Base-by-base conservation (phyloP, 805 yeast genomes). In the Millerozyma miso region DNA sequence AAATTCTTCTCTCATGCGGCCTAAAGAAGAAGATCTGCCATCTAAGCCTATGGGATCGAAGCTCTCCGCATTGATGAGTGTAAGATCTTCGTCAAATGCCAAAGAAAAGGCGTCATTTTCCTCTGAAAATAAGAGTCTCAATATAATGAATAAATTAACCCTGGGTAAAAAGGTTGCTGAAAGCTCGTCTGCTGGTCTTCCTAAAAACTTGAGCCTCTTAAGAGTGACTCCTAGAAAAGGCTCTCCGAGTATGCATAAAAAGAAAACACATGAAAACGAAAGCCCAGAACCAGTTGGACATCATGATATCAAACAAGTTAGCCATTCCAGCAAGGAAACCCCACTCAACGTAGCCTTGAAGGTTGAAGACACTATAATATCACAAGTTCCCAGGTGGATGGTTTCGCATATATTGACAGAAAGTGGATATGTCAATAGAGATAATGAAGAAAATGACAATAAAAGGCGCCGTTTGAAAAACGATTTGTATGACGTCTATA, bases 51-150 rank as follows among this genome's bases (percentile, higher is more conserved):
- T 33, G 16, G 34, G 41, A 16, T 42, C 45, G 12, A 76, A 74
- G 49, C 55, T 77, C 38, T 73, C 77, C 33, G 65, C 65, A 26
- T 59, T 78, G 51, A 80, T 80, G n/a, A 69, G 67, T 49, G 62
- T 67, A 35, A 63, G 73, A 44, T 49, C 49, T 32, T 37, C 39
- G n/a, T 35, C 10, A n/a, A 37, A 16, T n/a, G 38, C 39, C 14
- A 34, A 38, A 31, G 20, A 32, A 8, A 13, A 31, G 34, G 18
- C 34, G 19, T 16, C 23, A 37, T 29, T 3, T 12, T 20, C 32
- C 19, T 19, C 32, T 18, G 44, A 14, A 1, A 51, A 48, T 35
- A 49, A 44, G 16, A 47, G 51, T 33, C 48, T 52, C 19, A 56
- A 51, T 26, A 58, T 55, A 33, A 46, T 58, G 39, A 50, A 54